Base-by-base conservation (phyloP, 116 monocot genomes). In the Cymodocea nodosa region DNA sequence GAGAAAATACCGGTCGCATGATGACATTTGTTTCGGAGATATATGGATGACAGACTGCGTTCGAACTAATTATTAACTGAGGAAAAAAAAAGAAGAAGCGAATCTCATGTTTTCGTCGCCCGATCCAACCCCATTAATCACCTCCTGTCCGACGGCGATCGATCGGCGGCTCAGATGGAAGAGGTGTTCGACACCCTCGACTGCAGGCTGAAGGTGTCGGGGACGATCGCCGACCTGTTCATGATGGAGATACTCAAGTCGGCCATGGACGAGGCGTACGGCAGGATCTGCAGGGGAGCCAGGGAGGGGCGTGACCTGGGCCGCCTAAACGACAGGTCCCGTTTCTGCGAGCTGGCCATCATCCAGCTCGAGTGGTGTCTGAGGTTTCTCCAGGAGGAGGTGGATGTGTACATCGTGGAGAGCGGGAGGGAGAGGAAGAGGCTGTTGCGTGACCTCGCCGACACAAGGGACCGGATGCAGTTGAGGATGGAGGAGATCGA, bases 291-390 rank as follows among this genome's bases (percentile, higher is more conserved):
- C 64, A 1, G 30, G 30, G 30, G 30, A 30, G 75, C 79, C 17
- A 77, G 71, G 51, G 82, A 82, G 30, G 87, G 80, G 1, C 30
- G 30, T 30, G 74, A 74, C 57, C 36, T 92, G 60, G 83, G 78
- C 25, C 71, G 87, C 56, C 77, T 92, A 70, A 78, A 83, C 62
- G 77, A 85, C 66, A 78, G 80, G 74, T 77, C 85, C 11, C 73
- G 85, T 49, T 92, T 92, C 72, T 83, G 81, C 36, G 80, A 85
- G 76, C 70, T 92, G 7, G 84, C 92, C 2, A 77, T 80, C 69
- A 70, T 87, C 74, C 84, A 82, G 80, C 73, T 92, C 2, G 85
- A 92, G 16, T 92, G 87, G 84, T 80, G 87, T 65, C 60, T 92
- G 44, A 78, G 76, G 69, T 80, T 72, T 51, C 22, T 87, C 76